Conservation (phyloP, 2,329 filamentous ascomycete genomes). For the Alternaria gaisen region DNA sequence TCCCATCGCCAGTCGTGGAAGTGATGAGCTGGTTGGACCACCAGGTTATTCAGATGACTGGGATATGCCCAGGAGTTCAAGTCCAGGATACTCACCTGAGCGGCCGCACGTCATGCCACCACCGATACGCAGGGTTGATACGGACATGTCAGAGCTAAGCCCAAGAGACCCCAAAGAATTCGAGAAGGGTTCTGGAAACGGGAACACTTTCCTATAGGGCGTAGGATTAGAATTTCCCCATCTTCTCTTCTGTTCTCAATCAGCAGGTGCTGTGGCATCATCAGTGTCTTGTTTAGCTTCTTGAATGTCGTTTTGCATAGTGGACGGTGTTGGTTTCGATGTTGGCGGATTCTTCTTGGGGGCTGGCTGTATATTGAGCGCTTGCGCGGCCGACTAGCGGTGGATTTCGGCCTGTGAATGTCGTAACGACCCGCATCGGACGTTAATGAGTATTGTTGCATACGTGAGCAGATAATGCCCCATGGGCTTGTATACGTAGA, state of each 20-base stretch:
- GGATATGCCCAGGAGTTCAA: constrained; percentile 18
- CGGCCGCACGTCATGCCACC: neutral
- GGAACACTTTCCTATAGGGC: neutral
- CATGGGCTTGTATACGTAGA: neutral
- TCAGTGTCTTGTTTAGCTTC: neutral
- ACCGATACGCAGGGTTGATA: constrained; percentile 18
- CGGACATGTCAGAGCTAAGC: constrained; percentile 11
- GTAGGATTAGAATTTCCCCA: neutral
- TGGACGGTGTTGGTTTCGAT: neutral
- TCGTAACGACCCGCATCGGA: neutral
- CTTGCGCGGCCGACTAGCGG: neutral
- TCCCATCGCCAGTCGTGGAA: constrained; percentile 36
- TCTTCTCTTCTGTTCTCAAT: neutral
- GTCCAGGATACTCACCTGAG: constrained; percentile 21
- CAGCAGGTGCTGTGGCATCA: neutral
- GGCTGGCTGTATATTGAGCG: neutral
- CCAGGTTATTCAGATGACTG: constrained; percentile 28
- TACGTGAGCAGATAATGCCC: neutral
- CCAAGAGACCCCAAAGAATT: constrained; percentile 16
- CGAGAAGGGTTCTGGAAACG: constrained; percentile 7
- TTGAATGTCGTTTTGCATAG: constrained; percentile 12
- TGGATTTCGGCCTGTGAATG: neutral
- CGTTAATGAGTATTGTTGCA: neutral
- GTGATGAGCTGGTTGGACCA: constrained; percentile 26
- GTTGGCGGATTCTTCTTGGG: neutral